Percentiles rank a stretch among this genome's conserved stretches.
These are phyloP conservation scores for Globisporangium emineosum DNA, from an alignment of 352 stramenopile genomes.

Conservation along the genomic window DNA sequence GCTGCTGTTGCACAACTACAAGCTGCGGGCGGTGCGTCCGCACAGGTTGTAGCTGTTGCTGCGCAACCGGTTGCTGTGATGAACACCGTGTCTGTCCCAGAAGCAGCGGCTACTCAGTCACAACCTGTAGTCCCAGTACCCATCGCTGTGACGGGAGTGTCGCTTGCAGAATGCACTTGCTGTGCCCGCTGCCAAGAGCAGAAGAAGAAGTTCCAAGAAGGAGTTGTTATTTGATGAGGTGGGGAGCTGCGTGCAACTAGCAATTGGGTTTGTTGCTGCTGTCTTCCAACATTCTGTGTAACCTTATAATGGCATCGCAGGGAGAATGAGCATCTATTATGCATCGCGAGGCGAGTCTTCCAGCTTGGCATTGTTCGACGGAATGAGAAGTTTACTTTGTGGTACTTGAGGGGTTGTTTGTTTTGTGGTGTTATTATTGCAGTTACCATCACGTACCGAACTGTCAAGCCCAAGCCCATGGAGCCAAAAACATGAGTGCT, in stretches of 20 bases:
- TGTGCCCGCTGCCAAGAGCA: slow-evolving; percentile 3
- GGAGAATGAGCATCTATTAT: neutral
- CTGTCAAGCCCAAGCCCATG: too few relatives aligned
- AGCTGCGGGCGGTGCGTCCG: neutral
- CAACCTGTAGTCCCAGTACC: neutral
- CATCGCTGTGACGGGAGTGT: neutral
- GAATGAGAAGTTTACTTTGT: too few relatives aligned
- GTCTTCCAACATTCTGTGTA: neutral
- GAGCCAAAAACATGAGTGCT: too few relatives aligned
- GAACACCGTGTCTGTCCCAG: neutral
- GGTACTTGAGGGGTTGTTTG: too few relatives aligned
- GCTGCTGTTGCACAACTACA: neutral
- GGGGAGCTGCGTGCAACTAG: neutral
- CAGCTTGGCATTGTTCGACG: neutral
- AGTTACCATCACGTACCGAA: neutral
- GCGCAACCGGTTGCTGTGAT: neutral
- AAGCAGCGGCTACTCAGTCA: neutral
- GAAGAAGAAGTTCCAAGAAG: slow-evolving; percentile 3
- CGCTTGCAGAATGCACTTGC: neutral
- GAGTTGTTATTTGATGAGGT: neutral
- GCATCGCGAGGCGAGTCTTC: neutral
- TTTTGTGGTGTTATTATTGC: neutral
- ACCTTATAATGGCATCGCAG: too few relatives aligned
- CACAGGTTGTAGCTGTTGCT: neutral
- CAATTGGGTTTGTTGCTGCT: neutral